These are phyloP conservation scores for Iris pallida DNA, from an alignment of 116 monocot genomes.

Conservation along the genomic window DNA sequence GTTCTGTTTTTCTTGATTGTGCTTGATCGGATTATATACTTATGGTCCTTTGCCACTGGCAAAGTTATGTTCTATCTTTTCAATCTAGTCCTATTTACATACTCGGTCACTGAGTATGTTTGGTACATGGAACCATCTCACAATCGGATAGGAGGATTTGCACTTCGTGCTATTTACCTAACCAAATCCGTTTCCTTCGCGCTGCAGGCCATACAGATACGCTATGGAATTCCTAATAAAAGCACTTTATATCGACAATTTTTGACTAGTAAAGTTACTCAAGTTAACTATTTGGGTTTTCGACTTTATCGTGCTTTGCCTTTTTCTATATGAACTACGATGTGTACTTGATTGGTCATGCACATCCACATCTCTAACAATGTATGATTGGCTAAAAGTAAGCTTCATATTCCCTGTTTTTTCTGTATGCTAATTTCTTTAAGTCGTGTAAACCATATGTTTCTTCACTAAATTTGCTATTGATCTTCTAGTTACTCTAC, in stretches of 20 bases:
- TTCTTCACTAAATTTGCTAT: no score
- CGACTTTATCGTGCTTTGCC: slow-evolving; percentile 90
- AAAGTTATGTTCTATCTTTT: slow-evolving; percentile 89
- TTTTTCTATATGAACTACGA: slow-evolving; percentile 93
- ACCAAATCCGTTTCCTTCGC: slow-evolving; percentile 85
- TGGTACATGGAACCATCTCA: slow-evolving; percentile 76
- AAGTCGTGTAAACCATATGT: no score
- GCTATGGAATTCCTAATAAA: slow-evolving; percentile 84
- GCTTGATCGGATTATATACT: slow-evolving; percentile 85
- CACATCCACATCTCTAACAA: slow-evolving; percentile 89
- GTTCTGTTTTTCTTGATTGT: slow-evolving; percentile 94
- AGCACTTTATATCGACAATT: slow-evolving; percentile 90
- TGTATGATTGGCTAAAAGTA: slow-evolving; percentile 99
- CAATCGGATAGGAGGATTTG: slow-evolving; percentile 61
- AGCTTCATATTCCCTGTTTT: neutral
- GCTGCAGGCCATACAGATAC: slow-evolving; percentile 83
- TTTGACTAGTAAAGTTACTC: slow-evolving; percentile 83
- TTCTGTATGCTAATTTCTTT: neutral
- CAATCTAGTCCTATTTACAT: slow-evolving; percentile 87
- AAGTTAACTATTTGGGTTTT: slow-evolving; percentile 84
- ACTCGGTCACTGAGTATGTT: slow-evolving; percentile 85
- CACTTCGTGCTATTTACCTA: slow-evolving; percentile 91
- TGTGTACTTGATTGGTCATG: slow-evolving; percentile 99
- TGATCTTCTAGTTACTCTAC: no score
- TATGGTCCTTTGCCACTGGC: slow-evolving; percentile 80